Evolutionary conservation across 2,329 filamentous ascomycete species (phyloP), one percentile per base, ranked within the genome.

Genomic region (Aureobasidium sp.): DNA sequence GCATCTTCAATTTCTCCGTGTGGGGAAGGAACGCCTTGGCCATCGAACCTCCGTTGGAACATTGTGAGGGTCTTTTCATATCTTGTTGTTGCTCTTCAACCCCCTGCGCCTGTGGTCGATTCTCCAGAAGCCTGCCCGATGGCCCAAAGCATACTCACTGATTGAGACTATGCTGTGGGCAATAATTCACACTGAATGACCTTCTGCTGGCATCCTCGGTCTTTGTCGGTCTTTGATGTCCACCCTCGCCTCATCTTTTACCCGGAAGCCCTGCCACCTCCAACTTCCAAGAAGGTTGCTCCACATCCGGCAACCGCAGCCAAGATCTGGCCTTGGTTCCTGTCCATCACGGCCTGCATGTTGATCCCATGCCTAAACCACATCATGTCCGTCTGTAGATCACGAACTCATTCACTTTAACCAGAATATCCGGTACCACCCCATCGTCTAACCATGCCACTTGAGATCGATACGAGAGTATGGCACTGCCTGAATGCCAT

Each of bases 401-500:
- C 53, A 56, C 29, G 11, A 45, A 20, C 41, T 56, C 22, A 17
- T 17, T 45, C 55, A 47, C 34, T 58, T 58, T 58, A 58, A 17
- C 55, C 55, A 58, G 41, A 47, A 47, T 58, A 58, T 5, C 55
- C 55, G 55, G 55, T 29, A 56, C 29, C 29, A 45, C 17, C 53
- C 31, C 53, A 56, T 56, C 53, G 39, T 56, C 53, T 56, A 56
- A 25, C 29, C 22, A 39, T 34, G 25, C 52, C 29, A 22, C 53
- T 56, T 39, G 4, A 56, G 52, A 56, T 44, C 27, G 25, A 45
- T 45, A 36, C 53, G 53, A 56, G 31, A 48, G 45, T 44, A 37
- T 48, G 42, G 27, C 42, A 58, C 27, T 58, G 55, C 55, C 55
- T 47, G 55, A 58, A 58, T 58, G 42, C 42, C 27, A 15, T 48